Evolutionary conservation across 495 filamentous ascomycete species (phyloP).

Genomic region (Trichoderma asperelloides): DNA sequence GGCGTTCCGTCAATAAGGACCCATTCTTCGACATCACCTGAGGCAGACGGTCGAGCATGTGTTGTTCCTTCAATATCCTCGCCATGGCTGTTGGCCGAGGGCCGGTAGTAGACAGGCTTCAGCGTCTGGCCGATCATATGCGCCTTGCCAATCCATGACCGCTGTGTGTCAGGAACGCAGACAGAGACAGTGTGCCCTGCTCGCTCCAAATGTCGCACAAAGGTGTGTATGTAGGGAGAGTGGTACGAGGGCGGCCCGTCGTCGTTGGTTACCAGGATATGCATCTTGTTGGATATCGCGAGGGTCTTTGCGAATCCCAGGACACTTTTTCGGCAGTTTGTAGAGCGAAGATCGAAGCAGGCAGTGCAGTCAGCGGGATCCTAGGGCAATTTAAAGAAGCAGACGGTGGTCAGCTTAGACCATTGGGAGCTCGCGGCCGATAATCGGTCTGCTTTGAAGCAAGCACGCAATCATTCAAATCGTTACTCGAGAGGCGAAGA

Average conservation of each 20-base stretch:
- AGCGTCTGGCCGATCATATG: slow-evolving; percentile 82
- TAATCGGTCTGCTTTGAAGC: slow-evolving; percentile 6
- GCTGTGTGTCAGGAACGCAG: slow-evolving; percentile 80
- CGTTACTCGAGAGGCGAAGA: not conserved
- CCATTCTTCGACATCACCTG: slow-evolving; percentile 72
- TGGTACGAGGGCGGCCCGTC: slow-evolving; percentile 88
- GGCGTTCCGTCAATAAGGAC: slow-evolving; percentile 83
- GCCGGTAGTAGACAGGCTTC: slow-evolving; percentile 81
- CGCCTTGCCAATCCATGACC: slow-evolving; percentile 97
- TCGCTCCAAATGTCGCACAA: slow-evolving; percentile 66
- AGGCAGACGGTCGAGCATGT: slow-evolving; percentile 43
- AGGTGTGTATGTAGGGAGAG: slow-evolving; percentile 85
- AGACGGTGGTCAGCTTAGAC: not conserved
- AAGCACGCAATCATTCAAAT: not conserved
- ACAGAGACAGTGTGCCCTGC: slow-evolving; percentile 81
- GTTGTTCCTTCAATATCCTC: slow-evolving; percentile 55
- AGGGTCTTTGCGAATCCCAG: not conserved
- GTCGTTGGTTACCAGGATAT: slow-evolving; percentile 60
- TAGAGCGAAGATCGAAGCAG: not conserved
- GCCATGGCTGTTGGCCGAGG: slow-evolving; percentile 35
- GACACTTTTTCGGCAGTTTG: not conserved
- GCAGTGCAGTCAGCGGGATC: not conserved
- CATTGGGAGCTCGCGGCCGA: not conserved
- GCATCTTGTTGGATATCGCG: slow-evolving; percentile 21
- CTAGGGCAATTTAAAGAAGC: not conserved